These are phyloP conservation scores for Syzygium oleosum DNA, from an alignment of 345 rosid species.

Conservation along the genomic window DNA sequence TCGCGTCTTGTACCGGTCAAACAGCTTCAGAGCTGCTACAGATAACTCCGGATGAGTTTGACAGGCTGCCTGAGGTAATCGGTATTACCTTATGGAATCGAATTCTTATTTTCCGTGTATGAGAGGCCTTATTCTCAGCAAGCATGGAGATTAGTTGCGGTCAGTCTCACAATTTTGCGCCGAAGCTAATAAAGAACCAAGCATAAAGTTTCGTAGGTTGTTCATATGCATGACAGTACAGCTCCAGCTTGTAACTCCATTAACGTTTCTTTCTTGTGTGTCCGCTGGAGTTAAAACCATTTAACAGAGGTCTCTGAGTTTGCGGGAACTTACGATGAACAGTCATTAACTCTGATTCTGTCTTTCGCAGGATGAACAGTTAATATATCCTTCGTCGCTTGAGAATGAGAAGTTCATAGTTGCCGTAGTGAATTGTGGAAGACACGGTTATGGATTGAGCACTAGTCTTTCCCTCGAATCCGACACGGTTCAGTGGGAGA, in stretches of 20 bases:
- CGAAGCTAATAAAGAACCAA: background rate
- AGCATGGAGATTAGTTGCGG: background rate
- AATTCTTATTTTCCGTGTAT: background rate
- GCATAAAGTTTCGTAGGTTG: background rate
- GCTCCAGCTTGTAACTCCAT: background rate
- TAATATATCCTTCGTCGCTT: conserved; percentile 73
- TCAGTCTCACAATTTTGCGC: background rate
- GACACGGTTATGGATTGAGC: conserved; percentile 8
- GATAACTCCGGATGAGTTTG: conserved; percentile 82
- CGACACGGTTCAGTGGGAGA: conserved; percentile 60
- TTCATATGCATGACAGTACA: background rate
- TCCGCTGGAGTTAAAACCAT: background rate
- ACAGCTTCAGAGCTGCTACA: conserved; percentile 85
- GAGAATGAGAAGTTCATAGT: conserved; percentile 69
- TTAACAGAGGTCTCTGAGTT: background rate
- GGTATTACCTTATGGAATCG: background rate
- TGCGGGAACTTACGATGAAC: background rate
- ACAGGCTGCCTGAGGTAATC: conserved; percentile 74
- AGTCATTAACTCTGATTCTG: background rate
- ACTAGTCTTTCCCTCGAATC: conserved; percentile 6
- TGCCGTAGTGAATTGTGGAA: conserved; percentile 51
- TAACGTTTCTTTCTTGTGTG: background rate
- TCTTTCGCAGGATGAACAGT: conserved; percentile 62
- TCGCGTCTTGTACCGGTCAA: conserved; percentile 77
- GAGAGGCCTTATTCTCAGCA: background rate